phyloP scores from a whole-genome alignment of 2,329 filamentous ascomycete genomes.

The Didymosphaeria variabile region DNA sequence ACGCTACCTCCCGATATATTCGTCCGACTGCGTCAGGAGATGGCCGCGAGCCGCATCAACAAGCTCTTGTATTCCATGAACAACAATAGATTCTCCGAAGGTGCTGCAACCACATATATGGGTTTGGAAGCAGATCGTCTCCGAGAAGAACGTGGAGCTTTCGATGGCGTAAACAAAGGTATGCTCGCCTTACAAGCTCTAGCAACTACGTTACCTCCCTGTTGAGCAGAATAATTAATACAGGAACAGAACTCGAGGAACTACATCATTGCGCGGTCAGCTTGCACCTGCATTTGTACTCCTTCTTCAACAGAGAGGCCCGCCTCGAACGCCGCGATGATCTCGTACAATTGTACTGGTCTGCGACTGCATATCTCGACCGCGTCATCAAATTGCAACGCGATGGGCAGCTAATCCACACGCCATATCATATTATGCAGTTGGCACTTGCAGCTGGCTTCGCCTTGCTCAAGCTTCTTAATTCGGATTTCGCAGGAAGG shows the following conservation, averaged over 20 bases:
- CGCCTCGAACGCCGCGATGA: constrained; percentile 69
- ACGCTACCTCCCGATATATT: constrained; percentile 48
- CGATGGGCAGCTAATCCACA: constrained; percentile 69
- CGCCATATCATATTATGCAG: constrained; percentile 81
- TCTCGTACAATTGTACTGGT: constrained; percentile 77
- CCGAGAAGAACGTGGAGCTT: constrained; percentile 42
- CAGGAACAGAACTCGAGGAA: constrained; percentile 52
- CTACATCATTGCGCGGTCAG: constrained; percentile 77
- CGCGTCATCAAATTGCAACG: constrained; percentile 61
- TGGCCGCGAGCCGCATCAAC: constrained; percentile 50
- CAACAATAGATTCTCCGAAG: constrained; percentile 42
- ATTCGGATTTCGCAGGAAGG: constrained; percentile 76
- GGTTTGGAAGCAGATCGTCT: constrained; percentile 47
- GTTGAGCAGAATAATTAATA: constrained; percentile 54
- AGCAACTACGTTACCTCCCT: neutral
- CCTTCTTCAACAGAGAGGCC: constrained; percentile 81
- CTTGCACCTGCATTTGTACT: constrained; percentile 78
- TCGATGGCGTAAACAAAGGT: constrained; percentile 48
- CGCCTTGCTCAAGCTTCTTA: constrained; percentile 77
- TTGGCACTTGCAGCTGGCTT: constrained; percentile 86
- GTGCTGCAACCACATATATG: constrained; percentile 45
- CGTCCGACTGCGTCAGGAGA: constrained; percentile 49
- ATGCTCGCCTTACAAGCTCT: constrained; percentile 8
- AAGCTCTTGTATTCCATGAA: constrained; percentile 48
- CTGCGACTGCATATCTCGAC: constrained; percentile 74